A percentile compares a stretch with the other conserved stretches of the same genome.
Conservation (phyloP, 306 rosid species). For the Cucumis cinereus region DNA sequence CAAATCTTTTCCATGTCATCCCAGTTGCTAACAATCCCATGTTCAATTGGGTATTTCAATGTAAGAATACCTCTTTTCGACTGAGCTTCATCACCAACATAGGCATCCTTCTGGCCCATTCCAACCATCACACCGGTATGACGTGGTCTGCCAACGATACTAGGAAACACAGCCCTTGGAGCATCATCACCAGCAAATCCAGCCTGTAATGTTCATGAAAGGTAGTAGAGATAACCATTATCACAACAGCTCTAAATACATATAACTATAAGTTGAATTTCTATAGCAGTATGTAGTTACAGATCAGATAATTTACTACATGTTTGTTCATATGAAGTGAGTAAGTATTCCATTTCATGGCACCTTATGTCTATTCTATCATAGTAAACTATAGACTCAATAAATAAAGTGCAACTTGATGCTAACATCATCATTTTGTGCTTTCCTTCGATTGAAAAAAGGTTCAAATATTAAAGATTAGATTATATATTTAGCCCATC, state of each 20-base stretch:
- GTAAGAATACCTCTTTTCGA: constrained; percentile 9
- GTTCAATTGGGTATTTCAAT: constrained; percentile 36
- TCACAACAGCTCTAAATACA: not conserved
- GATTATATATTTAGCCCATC: not conserved
- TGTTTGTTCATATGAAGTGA: not conserved
- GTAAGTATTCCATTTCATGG: not conserved
- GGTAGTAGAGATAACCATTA: not conserved
- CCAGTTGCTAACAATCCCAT: constrained; percentile 70
- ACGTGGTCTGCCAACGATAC: constrained; percentile 5
- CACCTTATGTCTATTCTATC: not conserved
- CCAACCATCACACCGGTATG: constrained; percentile 9
- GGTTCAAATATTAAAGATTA: not conserved
- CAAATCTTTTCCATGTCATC: constrained; percentile 64
- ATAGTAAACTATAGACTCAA: not conserved
- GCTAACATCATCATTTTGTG: not conserved
- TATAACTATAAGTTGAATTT: not conserved
- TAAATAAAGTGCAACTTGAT: not conserved
- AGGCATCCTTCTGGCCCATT: constrained; percentile 12
- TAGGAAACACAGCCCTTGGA: constrained; percentile 52
- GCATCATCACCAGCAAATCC: constrained; percentile 67
- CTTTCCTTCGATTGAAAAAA: not conserved
- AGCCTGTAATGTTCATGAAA: constrained; percentile 24
- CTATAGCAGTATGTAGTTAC: not conserved
- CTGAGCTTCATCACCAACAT: constrained; percentile 11
- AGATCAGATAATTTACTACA: not conserved